Evolutionary conservation across 2,329 filamentous ascomycete species (phyloP), one percentile per base, ranked within the genome.

Genomic region (Colletotrichum graminicola): DNA sequence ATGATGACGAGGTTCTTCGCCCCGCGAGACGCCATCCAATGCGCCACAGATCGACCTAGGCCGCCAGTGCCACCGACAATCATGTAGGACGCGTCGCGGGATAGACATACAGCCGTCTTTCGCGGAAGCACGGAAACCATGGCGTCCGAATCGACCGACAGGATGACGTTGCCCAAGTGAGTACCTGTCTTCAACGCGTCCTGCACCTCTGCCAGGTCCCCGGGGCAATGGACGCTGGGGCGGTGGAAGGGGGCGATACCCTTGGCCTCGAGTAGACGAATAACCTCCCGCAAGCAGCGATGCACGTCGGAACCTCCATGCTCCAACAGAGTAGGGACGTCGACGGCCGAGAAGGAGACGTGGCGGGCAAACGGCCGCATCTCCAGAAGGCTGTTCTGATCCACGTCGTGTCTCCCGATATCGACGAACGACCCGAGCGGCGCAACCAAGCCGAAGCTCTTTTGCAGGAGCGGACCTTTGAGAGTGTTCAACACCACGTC

Each of bases 331-430:
- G 67, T 60, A 29, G 6, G 26, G 7, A 86, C 71, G 73, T 86
- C 82, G 1, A 86, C 77, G 0, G 80, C 81, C 1, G 80, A 75
- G 66, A 86, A 86, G 1, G 79, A 81, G 18, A 82, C 78, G 45
- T 78, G 78, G 47, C 73, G 75, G 16, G 78, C 77, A 57, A 85
- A 84, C 0, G 77, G 77, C 3, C 73, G 67, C 81, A 84, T 84
- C 18, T 79, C 79, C 14, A 84, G 74, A 3, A 75, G 74, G 29
- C 74, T 77, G 29, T 81, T 80, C 29, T 78, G 76, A 1, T 74
- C 56, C 26, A 81, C 77, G 60, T 82, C 79, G 5, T 74, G 75
- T 57, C 77, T 78, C 7, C 79, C 79, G 47, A 82, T 77, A 61
- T 83, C 81, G 1, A 79, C 70, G 57, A 82, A 80, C 5, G 76